Evolutionary conservation across 148 eudicot species (phyloP).

Genomic region (Fagopyrum tataricum): DNA sequence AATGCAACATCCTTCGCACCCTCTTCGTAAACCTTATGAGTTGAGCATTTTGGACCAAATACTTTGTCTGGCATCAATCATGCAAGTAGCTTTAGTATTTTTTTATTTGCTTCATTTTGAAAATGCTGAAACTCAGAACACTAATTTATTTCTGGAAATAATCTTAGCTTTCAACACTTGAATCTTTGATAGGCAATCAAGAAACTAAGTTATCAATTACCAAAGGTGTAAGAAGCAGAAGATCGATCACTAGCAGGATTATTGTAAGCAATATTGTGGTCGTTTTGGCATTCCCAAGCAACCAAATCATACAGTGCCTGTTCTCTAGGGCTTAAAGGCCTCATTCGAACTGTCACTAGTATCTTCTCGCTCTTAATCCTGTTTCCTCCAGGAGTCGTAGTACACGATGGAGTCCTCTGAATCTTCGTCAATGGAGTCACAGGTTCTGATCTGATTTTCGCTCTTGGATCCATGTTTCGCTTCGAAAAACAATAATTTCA

Average conservation of each 20-base stretch:
- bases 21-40: conserved; percentile 65
- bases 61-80: conserved; percentile 63
- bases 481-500: neutral
- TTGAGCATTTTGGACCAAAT: conserved; percentile 62
- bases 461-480: neutral
- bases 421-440: conserved; percentile 69
- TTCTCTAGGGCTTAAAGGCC: conserved; percentile 83
- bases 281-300: conserved; percentile 80
- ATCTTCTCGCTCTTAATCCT: conserved; percentile 79
- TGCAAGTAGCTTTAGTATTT: neutral
- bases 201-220: conserved; percentile 28
- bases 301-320: conserved; percentile 79
- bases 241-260: conserved; percentile 58
- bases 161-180: neutral
- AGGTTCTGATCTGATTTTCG: conserved; percentile 22
- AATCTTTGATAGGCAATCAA: neutral
- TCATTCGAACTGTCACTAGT: conserved; percentile 75
- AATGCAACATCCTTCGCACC: conserved; percentile 97
- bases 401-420: conserved; percentile 30
- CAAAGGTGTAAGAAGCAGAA: conserved; percentile 60
- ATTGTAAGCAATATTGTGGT: conserved; percentile 54
- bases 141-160: neutral
- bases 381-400: conserved; percentile 57
- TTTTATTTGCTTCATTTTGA: neutral
- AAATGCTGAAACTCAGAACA: neutral